phyloP scores from a whole-genome alignment of 1,284 basidiomycete species.

The Rhodotorula sp. region DNA sequence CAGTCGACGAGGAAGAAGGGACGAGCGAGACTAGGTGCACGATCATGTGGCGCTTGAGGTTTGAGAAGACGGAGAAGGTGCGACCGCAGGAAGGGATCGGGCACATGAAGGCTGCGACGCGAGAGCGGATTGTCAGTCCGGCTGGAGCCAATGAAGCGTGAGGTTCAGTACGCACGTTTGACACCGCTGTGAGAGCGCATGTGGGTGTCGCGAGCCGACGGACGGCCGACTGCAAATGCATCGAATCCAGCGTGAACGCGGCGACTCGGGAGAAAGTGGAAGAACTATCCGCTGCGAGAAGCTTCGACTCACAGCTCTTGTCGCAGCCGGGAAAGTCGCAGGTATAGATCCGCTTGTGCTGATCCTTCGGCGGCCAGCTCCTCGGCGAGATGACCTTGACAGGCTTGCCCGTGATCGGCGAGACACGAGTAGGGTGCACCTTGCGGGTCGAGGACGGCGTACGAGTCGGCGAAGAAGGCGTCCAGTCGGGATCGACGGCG shows the following conservation, averaged over 20 bases:
- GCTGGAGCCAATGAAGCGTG: background rate
- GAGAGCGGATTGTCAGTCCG: background rate
- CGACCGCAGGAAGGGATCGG: conserved; percentile 31
- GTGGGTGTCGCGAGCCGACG: conserved; percentile 30
- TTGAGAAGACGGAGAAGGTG: conserved; percentile 31
- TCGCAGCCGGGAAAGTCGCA: conserved; percentile 25
- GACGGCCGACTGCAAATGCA: conserved; percentile 24
- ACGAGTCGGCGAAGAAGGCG: background rate
- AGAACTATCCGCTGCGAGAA: too few relatives aligned
- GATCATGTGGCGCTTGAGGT: conserved; percentile 40
- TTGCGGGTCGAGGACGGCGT: background rate
- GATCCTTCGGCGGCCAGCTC: conserved; percentile 34
- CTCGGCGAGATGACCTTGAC: conserved; percentile 28
- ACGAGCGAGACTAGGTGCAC: background rate
- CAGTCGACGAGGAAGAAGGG: background rate
- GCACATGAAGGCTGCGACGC: conserved; percentile 27
- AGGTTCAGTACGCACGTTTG: conserved; percentile 14
- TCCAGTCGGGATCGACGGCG: background rate
- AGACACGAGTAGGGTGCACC: conserved; percentile 5
- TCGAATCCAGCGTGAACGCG: background rate
- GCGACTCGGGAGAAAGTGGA: background rate
- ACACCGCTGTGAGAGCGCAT: conserved; percentile 26
- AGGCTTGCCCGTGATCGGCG: conserved; percentile 35
- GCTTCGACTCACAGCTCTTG: conserved; percentile 29
- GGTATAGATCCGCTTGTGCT: conserved; percentile 5